Evolutionary conservation across 148 eudicot genomes (phyloP).

Genomic region (Salicornia ramosissima): DNA sequence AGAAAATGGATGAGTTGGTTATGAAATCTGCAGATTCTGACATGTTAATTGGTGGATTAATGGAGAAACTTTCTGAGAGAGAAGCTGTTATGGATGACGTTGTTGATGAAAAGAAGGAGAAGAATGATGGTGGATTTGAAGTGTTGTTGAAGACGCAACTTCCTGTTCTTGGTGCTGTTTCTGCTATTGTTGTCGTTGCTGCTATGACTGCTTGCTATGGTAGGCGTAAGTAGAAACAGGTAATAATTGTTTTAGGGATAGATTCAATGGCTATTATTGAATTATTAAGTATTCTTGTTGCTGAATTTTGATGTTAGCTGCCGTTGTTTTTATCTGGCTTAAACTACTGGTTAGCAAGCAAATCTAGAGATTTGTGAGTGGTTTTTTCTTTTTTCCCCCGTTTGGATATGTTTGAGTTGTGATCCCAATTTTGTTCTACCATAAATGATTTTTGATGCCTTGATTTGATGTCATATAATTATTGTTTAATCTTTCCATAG

Average conservation of each 20-base stretch:
- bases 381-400: slow-evolving; percentile 7
- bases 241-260: background rate
- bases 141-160: slow-evolving; percentile 20
- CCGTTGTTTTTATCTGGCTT: slow-evolving; percentile 1
- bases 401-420: background rate
- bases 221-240: slow-evolving; percentile 21
- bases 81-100: slow-evolving; percentile 2
- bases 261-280: slow-evolving; percentile 1
- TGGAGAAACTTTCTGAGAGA: slow-evolving; percentile 17
- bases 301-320: slow-evolving; percentile 15
- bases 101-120: background rate
- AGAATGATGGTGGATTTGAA: background rate
- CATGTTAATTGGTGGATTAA: slow-evolving; percentile 19
- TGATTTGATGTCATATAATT: background rate
- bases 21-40: slow-evolving; percentile 25
- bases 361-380: background rate
- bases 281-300: background rate
- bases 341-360: background rate
- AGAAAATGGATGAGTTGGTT: slow-evolving; percentile 23
- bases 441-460: background rate
- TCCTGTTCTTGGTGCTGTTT: slow-evolving; percentile 25
- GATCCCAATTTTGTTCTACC: slow-evolving; percentile 10
- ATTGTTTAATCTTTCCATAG: background rate
- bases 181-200: slow-evolving; percentile 22
- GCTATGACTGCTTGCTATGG: slow-evolving; percentile 20